Evolutionary conservation across 768 basidiomycete genomes (phyloP).

Genomic region (Rhizopogon roseolus): DNA sequence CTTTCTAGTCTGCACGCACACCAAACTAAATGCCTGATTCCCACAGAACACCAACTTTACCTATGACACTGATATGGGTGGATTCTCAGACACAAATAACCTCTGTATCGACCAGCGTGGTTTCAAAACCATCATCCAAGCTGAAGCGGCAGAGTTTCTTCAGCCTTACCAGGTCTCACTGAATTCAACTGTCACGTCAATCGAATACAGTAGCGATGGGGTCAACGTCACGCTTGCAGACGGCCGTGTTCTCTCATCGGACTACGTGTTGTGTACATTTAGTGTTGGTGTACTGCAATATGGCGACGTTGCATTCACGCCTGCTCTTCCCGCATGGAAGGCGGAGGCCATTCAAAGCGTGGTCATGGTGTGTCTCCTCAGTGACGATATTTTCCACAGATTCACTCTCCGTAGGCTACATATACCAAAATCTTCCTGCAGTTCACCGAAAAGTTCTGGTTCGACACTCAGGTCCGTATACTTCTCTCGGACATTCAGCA

Average conservation of each 20-base stretch:
- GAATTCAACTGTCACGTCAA: conserved; percentile 44
- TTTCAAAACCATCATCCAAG: conserved; percentile 52
- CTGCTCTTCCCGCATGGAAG: conserved; percentile 55
- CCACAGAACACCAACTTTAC: conserved; percentile 61
- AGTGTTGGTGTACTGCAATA: conserved; percentile 68
- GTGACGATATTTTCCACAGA: not conserved
- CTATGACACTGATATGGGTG: conserved; percentile 43
- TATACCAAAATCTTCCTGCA: conserved; percentile 69
- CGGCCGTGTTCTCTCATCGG: conserved; percentile 40
- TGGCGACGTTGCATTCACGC: conserved; percentile 52
- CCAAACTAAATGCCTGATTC: conserved; percentile 5
- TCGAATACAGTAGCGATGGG: conserved; percentile 40
- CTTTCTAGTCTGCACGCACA: not conserved
- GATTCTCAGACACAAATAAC: conserved; percentile 51
- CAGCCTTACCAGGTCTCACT: conserved; percentile 39
- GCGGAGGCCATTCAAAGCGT: conserved; percentile 60
- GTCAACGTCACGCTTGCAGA: conserved; percentile 44
- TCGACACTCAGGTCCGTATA: conserved; percentile 34
- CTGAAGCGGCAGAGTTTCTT: conserved; percentile 54
- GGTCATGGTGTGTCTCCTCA: conserved; percentile 41
- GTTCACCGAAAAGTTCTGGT: conserved; percentile 61
- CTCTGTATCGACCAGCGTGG: conserved; percentile 60
- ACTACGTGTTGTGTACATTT: conserved; percentile 64
- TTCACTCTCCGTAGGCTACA: conserved; percentile 31
- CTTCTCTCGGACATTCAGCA: no score